phyloP scores from a whole-genome alignment of 1,284 basidiomycete genomes.

The Marasmius oreades region DNA sequence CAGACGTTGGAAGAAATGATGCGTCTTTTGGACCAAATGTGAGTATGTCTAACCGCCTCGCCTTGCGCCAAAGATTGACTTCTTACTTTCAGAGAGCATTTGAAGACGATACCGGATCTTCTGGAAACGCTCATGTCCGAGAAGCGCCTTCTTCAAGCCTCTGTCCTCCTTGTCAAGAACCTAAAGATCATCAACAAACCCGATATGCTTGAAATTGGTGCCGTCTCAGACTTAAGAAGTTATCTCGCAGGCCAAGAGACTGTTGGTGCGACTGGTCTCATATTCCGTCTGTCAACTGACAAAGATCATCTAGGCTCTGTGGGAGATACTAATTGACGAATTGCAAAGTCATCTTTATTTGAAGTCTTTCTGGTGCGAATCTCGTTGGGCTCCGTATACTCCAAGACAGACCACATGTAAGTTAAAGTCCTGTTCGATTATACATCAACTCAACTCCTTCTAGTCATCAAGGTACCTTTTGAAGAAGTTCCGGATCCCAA shows the following conservation, averaged over 20 bases:
- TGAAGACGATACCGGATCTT: slow-evolving; percentile 89
- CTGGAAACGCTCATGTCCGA: slow-evolving; percentile 95
- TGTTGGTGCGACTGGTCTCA: slow-evolving; percentile 42
- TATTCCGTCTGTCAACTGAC: slow-evolving; percentile 17
- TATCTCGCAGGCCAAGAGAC: slow-evolving; percentile 89
- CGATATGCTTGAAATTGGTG: slow-evolving; percentile 94
- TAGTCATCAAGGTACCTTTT: slow-evolving; percentile 59
- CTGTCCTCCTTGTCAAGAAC: slow-evolving; percentile 84
- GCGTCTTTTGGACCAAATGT: slow-evolving; percentile 88
- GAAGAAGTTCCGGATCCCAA: slow-evolving; percentile 45
- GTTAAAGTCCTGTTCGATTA: slow-evolving; percentile 25
- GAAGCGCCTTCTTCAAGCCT: slow-evolving; percentile 89
- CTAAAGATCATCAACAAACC: slow-evolving; percentile 89
- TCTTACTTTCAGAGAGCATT: slow-evolving; percentile 63
- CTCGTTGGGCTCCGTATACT: slow-evolving; percentile 84
- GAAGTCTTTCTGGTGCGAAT: slow-evolving; percentile 95
- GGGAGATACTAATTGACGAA: slow-evolving; percentile 94
- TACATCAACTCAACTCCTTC: slow-evolving; percentile 4
- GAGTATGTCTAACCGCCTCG: slow-evolving; percentile 27
- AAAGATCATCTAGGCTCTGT: slow-evolving; percentile 59
- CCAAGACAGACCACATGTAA: slow-evolving; percentile 77
- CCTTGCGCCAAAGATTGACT: slow-evolving; percentile 6
- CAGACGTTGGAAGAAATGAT: slow-evolving; percentile 90
- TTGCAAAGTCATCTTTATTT: slow-evolving; percentile 97
- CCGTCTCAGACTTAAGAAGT: slow-evolving; percentile 82